Percentiles rank a stretch among this genome's conserved stretches.
Evolutionary conservation across 2,329 filamentous ascomycete genomes (phyloP).

Genomic region (Exserohilum turcica): DNA sequence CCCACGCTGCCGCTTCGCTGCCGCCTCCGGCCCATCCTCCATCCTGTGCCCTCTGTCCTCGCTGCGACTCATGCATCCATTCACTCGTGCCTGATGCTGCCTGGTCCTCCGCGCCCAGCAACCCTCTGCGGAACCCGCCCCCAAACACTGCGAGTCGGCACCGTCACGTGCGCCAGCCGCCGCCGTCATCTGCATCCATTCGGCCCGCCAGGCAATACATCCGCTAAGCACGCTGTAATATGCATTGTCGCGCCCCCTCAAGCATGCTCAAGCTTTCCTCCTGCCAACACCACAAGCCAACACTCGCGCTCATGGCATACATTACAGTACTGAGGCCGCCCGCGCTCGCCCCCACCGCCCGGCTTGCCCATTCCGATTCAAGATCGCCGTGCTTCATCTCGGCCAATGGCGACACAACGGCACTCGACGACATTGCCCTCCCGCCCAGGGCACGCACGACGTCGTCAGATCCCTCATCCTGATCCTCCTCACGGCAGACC

Average conservation of each 20-base stretch:
- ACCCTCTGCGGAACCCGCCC: neutral
- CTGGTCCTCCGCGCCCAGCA: neutral
- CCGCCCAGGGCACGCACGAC: neutral
- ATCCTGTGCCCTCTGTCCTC: too few species aligned
- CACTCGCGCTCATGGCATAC: too few species aligned
- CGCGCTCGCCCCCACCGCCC: neutral
- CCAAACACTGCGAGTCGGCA: too few species aligned
- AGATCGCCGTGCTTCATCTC: neutral
- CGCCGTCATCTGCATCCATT: neutral
- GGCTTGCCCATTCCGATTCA: neutral
- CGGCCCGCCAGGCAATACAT: neutral
- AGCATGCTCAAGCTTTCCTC: too few species aligned
- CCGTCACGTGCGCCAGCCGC: neutral
- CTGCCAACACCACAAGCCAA: too few species aligned
- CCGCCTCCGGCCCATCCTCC: neutral
- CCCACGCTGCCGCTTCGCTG: constrained; percentile 1
- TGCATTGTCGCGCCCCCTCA: too few species aligned
- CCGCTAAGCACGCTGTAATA: too few species aligned
- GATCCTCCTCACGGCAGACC: neutral
- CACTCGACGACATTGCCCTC: neutral
- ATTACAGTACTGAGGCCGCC: too few species aligned
- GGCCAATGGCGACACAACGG: constrained; percentile 3
- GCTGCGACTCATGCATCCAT: too few species aligned
- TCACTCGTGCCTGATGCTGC: too few species aligned
- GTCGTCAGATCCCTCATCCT: neutral